Evolutionary conservation across 1,284 basidiomycete species (phyloP), one percentile per base, ranked within the genome.

Genomic region (Tilletia indica): DNA sequence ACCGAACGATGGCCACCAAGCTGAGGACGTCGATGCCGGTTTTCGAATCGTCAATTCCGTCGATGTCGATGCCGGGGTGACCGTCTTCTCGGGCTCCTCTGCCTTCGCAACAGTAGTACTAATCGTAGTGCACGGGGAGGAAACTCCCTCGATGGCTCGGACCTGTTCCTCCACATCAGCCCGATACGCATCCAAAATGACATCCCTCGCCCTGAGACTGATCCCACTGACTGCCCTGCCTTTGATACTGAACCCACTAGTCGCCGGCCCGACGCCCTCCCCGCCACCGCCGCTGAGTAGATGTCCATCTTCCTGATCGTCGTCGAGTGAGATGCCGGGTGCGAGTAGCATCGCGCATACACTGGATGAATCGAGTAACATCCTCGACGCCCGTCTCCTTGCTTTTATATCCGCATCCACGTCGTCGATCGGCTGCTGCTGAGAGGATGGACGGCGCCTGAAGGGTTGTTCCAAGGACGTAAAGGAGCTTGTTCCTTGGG

Each of bases 1-100:
- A 8, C 61, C 61, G 36, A 64, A 64, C 21, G 61, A 64, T 3
- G 61, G 61, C 61, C 61, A 64, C 61, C 61, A 64, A 38, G 61
- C 31, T 38, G 9, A 8, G 5, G 34, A 38, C 36, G 61, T 39
- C 34, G 58, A 63, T 54, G 19, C 9, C 12, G 51, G 19, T 19
- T 54, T 54, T 25, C 25, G 14, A 8, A 45, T 8, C 6, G 14
- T 14, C 42, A 45, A 9, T 14, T 45, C 42, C 42, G 42, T 45
- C 42, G 42, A 45, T 45, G 9, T 14, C 42, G 42, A 45, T 58
- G 12, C 25, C 25, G 25, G 25, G 25, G 25, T 31, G 25, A 31
- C 25, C 56, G 25, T 58, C 56, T 4, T 31, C 16, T 25, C 56
- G 1, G 4, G 25, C 25, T 58, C 2, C 56, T n/a, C 56, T 6